Evolutionary conservation across 1,139 yeast species (phyloP), one percentile per base, ranked within the genome.

Genomic region (Zygosaccharomyces sapae): DNA sequence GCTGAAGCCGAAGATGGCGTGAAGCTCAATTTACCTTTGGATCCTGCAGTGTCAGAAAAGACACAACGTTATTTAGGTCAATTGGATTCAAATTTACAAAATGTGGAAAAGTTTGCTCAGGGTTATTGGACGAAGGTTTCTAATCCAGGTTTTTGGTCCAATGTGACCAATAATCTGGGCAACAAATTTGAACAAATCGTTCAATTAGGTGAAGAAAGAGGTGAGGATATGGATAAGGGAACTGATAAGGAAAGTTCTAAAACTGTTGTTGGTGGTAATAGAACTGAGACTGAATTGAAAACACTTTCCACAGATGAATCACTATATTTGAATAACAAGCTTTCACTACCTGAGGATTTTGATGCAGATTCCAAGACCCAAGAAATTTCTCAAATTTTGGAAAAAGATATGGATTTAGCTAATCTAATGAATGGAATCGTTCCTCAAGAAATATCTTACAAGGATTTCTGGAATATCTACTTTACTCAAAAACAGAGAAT

Each of bases 391-490:
- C 61, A 56, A 0, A 70, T 80, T 25, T 69, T 86, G 46, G 63
- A 70, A 31, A 64, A 70, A 48, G 77, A 81, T 55, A 75, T 80
- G 13, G 76, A 81, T 12, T 74, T 89, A 52, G 70, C 75, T 27
- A 70, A 70, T 35, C 66, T 86, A 41, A 80, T 81, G 80, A 80
- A 81, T 47, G 70, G 72, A 16, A 63, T 89, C 9, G 95, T 87
- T 1, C 95, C 95, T 0, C 77, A 74, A 1, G 66, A 75, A 53
- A 69, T 87, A 12, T 59, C 80, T 1, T 84, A 81, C 56, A 71
- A 74, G 27, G 70, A 71, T 39, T 90, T 90, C 63, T 90, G 97
- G 97, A 70, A 72, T 40, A 74, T 83, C 41, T 90, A 87, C 67
- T 86, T 80, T 63, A 72, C 69, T 50, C 73, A 77, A 62, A 78